These are phyloP conservation scores for Fomitopsis betulina DNA, from an alignment of 1,284 basidiomycete genomes.

Conservation along the genomic window DNA sequence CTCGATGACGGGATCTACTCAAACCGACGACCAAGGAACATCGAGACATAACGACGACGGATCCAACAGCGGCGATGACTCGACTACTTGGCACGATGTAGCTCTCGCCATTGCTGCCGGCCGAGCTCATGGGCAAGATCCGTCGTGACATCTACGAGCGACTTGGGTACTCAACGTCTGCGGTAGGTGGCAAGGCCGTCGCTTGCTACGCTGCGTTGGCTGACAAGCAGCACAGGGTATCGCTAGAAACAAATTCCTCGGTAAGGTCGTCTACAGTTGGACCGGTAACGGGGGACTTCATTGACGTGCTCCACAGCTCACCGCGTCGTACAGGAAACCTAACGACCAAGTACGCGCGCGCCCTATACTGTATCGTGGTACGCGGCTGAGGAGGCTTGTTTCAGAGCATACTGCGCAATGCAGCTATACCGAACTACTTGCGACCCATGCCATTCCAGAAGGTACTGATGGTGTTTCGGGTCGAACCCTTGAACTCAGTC, in stretches of 20 bases:
- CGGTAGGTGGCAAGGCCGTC: conserved; percentile 45
- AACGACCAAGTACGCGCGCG: conserved; percentile 66
- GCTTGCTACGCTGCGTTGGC: neutral
- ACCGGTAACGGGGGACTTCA: neutral
- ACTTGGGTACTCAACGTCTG: conserved; percentile 92
- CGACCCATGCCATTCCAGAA: conserved; percentile 84
- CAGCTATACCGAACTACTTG: conserved; percentile 82
- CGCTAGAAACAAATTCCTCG: conserved; percentile 89
- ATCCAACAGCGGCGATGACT: conserved; percentile 29
- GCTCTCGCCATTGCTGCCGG: conserved; percentile 88
- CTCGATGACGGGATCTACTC: conserved; percentile 12
- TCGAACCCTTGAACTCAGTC: neutral
- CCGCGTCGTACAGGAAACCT: conserved; percentile 87
- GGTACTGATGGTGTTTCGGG: conserved; percentile 33
- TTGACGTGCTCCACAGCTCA: conserved; percentile 45
- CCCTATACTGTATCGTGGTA: neutral
- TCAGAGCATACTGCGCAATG: conserved; percentile 80
- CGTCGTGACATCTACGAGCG: conserved; percentile 65
- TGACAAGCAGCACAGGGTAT: conserved; percentile 58
- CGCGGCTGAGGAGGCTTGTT: neutral
- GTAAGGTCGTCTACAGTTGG: conserved; percentile 60
- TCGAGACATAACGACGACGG: conserved; percentile 11
- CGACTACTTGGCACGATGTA: conserved; percentile 85
- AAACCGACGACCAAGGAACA: neutral
- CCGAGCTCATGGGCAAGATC: conserved; percentile 79